phyloP scores from a whole-genome alignment of 768 basidiomycete species.

The Lentinus brumalis region DNA sequence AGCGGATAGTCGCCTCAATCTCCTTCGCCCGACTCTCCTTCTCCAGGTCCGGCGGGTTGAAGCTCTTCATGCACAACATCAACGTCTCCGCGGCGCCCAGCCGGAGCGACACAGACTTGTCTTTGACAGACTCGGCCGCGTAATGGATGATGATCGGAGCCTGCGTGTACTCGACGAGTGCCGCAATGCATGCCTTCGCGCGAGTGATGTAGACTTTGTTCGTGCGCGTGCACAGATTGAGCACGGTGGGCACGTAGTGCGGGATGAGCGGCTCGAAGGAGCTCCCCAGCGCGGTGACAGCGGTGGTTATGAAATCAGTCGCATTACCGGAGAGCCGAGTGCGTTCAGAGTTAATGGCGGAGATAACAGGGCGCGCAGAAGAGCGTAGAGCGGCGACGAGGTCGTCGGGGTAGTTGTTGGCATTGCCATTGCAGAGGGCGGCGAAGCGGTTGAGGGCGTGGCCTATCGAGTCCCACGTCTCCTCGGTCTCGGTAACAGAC shows the following conservation, averaged over 20 bases:
- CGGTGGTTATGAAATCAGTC: slow-evolving; percentile 57
- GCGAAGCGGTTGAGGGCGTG: slow-evolving; percentile 50
- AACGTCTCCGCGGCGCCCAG: slow-evolving; percentile 66
- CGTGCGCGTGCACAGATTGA: slow-evolving; percentile 67
- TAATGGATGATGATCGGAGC: slow-evolving; percentile 63
- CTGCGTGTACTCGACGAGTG: slow-evolving; percentile 68
- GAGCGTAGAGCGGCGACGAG: slow-evolving; percentile 53
- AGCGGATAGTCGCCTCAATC: slow-evolving; percentile 69
- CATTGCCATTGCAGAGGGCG: slow-evolving; percentile 52
- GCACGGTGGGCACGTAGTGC: slow-evolving; percentile 67
- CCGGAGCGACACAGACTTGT: slow-evolving; percentile 69
- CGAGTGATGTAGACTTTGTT: slow-evolving; percentile 79
- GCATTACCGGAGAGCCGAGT: slow-evolving; percentile 69
- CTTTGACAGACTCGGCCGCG: slow-evolving; percentile 59
- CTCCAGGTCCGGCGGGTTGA: slow-evolving; percentile 79
- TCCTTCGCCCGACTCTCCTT: slow-evolving; percentile 64
- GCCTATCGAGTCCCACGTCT: slow-evolving; percentile 74
- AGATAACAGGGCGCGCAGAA: slow-evolving; percentile 54
- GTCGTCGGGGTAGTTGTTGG: slow-evolving; percentile 51
- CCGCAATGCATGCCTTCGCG: slow-evolving; percentile 58
- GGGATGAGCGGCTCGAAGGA: slow-evolving; percentile 69
- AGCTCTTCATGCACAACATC: slow-evolving; percentile 67
- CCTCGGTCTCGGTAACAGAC: slow-evolving; percentile 66
- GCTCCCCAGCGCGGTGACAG: slow-evolving; percentile 57
- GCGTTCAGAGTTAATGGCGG: slow-evolving; percentile 71